Evolutionary conservation across 805 yeast genomes (phyloP).

Genomic region (Monosporozyma solicola): DNA sequence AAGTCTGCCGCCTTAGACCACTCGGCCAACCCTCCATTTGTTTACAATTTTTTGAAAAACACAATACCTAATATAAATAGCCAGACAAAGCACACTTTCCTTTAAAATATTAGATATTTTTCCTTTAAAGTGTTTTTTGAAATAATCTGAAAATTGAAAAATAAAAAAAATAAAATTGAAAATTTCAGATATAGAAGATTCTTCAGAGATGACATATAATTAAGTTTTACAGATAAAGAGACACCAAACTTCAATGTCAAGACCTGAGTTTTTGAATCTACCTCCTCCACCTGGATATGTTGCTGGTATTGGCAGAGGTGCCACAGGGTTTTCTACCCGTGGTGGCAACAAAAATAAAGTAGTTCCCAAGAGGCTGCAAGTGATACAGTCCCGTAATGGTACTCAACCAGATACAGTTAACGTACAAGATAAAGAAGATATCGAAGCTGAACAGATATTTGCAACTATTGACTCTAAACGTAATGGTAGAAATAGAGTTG

Average conservation of each 20-base stretch:
- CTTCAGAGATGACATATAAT: not conserved
- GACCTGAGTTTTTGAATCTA: constrained; percentile 65
- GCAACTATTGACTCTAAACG: constrained; percentile 54
- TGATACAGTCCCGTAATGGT: constrained; percentile 12
- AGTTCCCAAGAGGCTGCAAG: constrained; percentile 20
- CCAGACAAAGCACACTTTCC: not conserved
- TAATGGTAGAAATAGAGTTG: constrained; percentile 20
- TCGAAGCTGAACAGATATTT: constrained; percentile 68
- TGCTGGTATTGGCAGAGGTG: constrained; percentile 93
- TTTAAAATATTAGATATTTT: not conserved
- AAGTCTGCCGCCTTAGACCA: constrained; percentile 37
- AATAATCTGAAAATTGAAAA: not conserved
- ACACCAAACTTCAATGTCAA: constrained; percentile 29
- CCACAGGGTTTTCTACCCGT: constrained; percentile 82
- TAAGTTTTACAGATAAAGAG: constrained; percentile 2
- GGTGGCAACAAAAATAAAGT: constrained; percentile 40
- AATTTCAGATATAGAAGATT: not conserved
- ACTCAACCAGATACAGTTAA: constrained; percentile 9
- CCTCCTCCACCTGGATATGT: constrained; percentile 85
- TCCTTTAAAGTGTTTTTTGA: not conserved
- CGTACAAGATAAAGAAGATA: constrained; percentile 41
- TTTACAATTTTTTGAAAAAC: not conserved
- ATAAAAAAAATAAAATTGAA: not conserved
- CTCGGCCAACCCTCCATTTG: constrained; percentile 36
- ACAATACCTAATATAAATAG: not conserved